Evolutionary conservation across 78 protist species (phyloP).

Genomic region (Polysphondylium violaceum): DNA sequence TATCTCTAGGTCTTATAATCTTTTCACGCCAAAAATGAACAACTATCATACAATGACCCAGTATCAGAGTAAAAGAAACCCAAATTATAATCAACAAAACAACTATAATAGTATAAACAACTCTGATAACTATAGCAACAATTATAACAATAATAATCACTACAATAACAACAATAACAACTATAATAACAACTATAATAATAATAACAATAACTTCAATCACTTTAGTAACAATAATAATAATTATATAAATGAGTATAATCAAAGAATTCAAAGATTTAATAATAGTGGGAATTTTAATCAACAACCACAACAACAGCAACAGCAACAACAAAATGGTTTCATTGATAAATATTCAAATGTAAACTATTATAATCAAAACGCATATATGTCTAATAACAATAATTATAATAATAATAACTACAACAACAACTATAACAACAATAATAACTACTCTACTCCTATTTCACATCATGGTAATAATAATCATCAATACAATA

Average conservation of each 20-base stretch:
- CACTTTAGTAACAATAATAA: neutral
- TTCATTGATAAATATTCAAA: neutral
- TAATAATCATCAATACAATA: neutral
- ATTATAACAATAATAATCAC: neutral
- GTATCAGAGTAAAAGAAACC: neutral
- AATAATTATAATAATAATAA: no score
- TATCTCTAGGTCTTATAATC: no score
- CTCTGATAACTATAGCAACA: neutral
- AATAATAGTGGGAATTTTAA: neutral
- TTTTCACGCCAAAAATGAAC: no score
- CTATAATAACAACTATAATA: neutral
- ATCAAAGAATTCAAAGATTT: neutral
- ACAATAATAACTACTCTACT: neutral
- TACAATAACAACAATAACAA: neutral
- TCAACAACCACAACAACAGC: neutral
- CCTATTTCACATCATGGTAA: neutral
- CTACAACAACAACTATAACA: neutral
- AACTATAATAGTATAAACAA: neutral
- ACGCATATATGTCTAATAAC: neutral
- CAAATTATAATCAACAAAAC: neutral
- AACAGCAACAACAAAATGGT: neutral
- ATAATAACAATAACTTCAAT: neutral
- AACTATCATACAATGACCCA: no score
- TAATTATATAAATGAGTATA: neutral
- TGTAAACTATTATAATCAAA: neutral